These are phyloP conservation scores for Lolium perenne DNA, from an alignment of 176 grass and related monocot species.

Conservation along the genomic window DNA sequence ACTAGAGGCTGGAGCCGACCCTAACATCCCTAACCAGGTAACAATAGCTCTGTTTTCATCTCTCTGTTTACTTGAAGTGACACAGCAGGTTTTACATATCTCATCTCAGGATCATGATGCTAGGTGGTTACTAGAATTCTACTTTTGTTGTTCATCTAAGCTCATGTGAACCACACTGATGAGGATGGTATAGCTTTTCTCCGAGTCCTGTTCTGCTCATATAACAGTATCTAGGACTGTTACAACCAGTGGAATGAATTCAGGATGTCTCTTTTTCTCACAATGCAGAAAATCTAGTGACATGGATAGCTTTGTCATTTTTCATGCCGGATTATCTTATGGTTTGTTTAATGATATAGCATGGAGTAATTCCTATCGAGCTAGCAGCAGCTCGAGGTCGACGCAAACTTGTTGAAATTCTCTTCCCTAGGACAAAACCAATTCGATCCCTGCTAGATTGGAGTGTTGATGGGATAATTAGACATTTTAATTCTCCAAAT, in stretches of 20 bases:
- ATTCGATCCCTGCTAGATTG: slow-evolving; percentile 19
- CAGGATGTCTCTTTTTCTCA: background rate
- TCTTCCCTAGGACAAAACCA: slow-evolving; percentile 39
- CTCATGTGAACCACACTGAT: background rate
- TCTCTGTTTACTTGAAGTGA: background rate
- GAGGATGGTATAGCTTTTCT: background rate
- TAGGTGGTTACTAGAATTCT: background rate
- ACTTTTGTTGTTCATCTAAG: background rate
- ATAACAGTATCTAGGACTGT: background rate
- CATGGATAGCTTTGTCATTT: background rate
- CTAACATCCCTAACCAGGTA: background rate
- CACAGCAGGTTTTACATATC: background rate
- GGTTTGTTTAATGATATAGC: slow-evolving; percentile 12
- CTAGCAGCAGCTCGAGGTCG: slow-evolving; percentile 28
- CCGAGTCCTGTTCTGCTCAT: background rate
- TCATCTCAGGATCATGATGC: background rate
- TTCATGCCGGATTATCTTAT: background rate
- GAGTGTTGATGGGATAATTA: slow-evolving; percentile 40
- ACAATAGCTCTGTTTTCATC: background rate
- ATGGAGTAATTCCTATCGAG: slow-evolving; percentile 37
- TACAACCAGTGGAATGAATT: background rate
- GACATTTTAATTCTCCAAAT: background rate
- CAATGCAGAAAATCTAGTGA: background rate
- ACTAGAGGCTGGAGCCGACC: background rate
- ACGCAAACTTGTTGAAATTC: slow-evolving; percentile 42